These are phyloP conservation scores for Berberis vulgaris DNA, from an alignment of 164 flowering plant species.

Conservation along the genomic window DNA sequence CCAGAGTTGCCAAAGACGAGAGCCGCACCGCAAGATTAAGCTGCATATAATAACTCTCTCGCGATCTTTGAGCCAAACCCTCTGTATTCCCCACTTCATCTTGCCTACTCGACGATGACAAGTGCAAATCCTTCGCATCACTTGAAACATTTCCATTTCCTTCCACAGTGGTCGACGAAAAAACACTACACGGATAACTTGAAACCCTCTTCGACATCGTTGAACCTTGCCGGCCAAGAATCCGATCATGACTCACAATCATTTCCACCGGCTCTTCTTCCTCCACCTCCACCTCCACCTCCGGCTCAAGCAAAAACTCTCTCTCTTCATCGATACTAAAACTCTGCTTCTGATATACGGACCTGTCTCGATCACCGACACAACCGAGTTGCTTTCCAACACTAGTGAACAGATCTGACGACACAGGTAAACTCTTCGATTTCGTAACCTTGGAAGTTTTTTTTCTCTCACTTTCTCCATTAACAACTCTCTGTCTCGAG, in stretches of 20 bases:
- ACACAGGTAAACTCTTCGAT: slow-evolving; percentile 6
- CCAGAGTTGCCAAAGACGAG: slow-evolving; percentile 40
- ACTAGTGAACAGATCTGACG: slow-evolving; percentile 33
- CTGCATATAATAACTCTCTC: slow-evolving; percentile 72
- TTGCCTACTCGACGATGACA: slow-evolving; percentile 6
- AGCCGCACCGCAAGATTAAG: slow-evolving; percentile 55
- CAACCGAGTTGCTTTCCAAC: slow-evolving; percentile 28
- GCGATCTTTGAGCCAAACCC: slow-evolving; percentile 33
- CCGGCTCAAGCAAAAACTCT: slow-evolving; percentile 25
- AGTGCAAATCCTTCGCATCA: slow-evolving; percentile 25
- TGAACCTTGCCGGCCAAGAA: slow-evolving; percentile 36
- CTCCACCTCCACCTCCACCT: neutral
- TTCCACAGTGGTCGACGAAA: slow-evolving; percentile 53
- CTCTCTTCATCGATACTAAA: slow-evolving; percentile 18
- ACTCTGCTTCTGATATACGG: slow-evolving; percentile 20
- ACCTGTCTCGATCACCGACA: slow-evolving; percentile 35
- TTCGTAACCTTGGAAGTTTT: slow-evolving; percentile 6
- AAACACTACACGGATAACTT: slow-evolving; percentile 61
- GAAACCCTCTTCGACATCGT: slow-evolving; percentile 37
- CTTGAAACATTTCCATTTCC: slow-evolving; percentile 35
- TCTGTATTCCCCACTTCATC: slow-evolving; percentile 20
- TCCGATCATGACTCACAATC: slow-evolving; percentile 15
- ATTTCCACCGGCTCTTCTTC: slow-evolving; percentile 14
- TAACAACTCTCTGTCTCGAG: slow-evolving; percentile 11
- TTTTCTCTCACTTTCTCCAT: slow-evolving; percentile 27